Evolutionary conservation across 2,329 filamentous ascomycete species (phyloP), one percentile per base, ranked within the genome.

Genomic region (Pseudonectria foliicola): DNA sequence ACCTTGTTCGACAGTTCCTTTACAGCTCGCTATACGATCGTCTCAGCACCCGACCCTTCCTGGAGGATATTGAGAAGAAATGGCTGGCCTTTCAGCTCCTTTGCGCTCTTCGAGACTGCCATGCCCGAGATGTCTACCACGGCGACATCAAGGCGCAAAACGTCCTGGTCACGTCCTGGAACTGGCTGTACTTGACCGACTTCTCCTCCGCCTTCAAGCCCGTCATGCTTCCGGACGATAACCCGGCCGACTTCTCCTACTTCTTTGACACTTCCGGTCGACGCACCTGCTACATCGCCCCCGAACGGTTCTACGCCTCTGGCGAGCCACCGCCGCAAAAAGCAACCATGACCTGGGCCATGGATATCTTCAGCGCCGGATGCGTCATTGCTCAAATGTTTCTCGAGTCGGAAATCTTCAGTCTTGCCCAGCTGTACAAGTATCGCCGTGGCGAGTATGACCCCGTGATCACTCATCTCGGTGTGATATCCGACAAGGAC

Each of bases 81-180:
- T 98, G 92, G 92, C 75, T 98, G 33, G 85, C 90, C 0, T 98
- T 95, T 52, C 92, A 98, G 64, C 74, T 98, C 3, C 73, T 98
- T 10, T 95, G 88, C 59, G 89, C 86, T 3, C 68, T 98, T 39
- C 80, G 89, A 37, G 93, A 98, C 61, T 95, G 87, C 52, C 92
- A 98, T 59, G 73, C 83, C 18, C 75, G 83, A 30, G 85, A 93
- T 51, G 73, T 98, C 33, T 96, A 89, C 57, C 92, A 98, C 57
- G 93, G 92, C 38, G 93, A 98, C 55, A 96, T 98, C 67, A 98
- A 98, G 68, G 92, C 90, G 2, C 90, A 98, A 61, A 98, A 98
- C 53, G 79, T 94, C 25, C 69, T 98, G 31, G 90, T 98, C 33
- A 98, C 92, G 0, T 96, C 92, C 6, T 98, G 92, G 92, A 95